Conservation (phyloP, 2,329 filamentous ascomycete species). For the Huntiella savannae region DNA sequence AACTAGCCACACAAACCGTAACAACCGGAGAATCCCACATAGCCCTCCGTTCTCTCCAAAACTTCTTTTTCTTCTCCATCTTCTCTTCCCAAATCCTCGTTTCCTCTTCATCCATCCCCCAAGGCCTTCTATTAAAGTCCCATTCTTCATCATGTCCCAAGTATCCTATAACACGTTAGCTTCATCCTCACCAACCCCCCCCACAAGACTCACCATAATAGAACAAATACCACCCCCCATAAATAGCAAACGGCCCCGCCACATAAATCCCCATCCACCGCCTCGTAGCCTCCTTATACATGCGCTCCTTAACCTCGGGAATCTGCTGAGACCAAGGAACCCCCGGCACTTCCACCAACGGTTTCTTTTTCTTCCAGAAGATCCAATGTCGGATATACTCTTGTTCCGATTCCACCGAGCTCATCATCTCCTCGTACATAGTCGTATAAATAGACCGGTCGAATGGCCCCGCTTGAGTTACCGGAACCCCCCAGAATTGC, state of each 20-base stretch:
- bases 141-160: background rate
- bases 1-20: background rate
- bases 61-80: background rate
- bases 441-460: background rate
- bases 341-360: background rate
- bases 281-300: conserved; percentile 9
- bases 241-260: conserved; percentile 7
- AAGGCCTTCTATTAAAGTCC: conserved; percentile 1
- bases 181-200: background rate
- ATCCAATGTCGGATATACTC: background rate
- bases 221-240: conserved; percentile 8
- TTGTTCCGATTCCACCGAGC: background rate
- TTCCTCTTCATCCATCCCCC: background rate
- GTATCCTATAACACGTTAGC: background rate
- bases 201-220: background rate
- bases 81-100: background rate
- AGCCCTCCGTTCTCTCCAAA: background rate
- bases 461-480: background rate
- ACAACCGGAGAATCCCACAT: background rate
- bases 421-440: background rate
- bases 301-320: conserved; percentile 7
- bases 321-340: conserved; percentile 9
- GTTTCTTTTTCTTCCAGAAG: conserved; percentile 1
- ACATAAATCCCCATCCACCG: conserved; percentile 9
- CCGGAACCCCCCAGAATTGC: background rate